A percentile compares a stretch with the other conserved stretches of the same genome.
Evolutionary conservation across 2,329 filamentous ascomycete species (phyloP).

Genomic region (Apiospora pterosperma): DNA sequence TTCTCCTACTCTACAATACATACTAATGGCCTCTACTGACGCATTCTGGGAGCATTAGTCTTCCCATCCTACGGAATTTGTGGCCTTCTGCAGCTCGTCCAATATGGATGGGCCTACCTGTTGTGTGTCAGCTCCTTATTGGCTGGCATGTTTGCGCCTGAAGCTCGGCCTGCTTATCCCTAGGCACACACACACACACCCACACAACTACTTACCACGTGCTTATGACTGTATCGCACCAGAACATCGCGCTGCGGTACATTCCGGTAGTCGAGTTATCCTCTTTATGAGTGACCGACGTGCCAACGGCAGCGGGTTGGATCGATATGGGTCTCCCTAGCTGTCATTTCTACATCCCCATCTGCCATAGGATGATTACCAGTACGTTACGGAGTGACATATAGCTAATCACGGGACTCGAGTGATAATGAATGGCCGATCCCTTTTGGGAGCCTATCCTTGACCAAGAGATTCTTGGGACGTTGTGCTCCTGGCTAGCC

Average conservation of each 20-base stretch:
- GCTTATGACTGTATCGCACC: not conserved
- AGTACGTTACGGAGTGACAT: not conserved
- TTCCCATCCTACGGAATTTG: constrained; percentile 10
- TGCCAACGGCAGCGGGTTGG: not conserved
- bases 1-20: constrained; percentile 4
- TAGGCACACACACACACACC: constrained; percentile 21
- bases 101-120: constrained; percentile 16
- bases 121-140: constrained; percentile 30
- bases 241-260: not conserved
- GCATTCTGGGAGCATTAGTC: not conserved
- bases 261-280: not conserved
- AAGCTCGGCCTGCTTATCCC: constrained; percentile 23
- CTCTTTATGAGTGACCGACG: not conserved
- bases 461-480: not conserved
- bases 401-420: not conserved
- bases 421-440: not conserved
- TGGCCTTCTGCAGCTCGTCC: constrained; percentile 22
- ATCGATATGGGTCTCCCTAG: not conserved
- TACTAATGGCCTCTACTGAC: not conserved
- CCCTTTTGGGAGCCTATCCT: not conserved
- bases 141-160: constrained; percentile 23
- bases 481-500: not conserved
- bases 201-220: constrained; percentile 13
- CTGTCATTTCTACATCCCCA: not conserved
- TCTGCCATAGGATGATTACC: not conserved